Conservation (phyloP, 768 basidiomycete genomes). For the Antrodiella citrinella region DNA sequence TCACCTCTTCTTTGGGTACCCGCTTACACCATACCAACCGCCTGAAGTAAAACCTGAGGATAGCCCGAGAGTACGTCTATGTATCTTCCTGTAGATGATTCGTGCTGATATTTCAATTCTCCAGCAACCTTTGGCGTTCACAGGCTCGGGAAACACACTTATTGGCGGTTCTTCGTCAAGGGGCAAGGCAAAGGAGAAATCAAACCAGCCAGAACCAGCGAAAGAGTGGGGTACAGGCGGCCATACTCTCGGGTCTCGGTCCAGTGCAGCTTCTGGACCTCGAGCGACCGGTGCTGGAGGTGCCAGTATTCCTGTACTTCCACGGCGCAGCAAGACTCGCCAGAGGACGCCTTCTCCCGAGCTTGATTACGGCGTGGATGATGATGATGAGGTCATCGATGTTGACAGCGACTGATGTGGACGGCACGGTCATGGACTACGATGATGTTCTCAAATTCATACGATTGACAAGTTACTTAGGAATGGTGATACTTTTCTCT, state of each 20-base stretch:
- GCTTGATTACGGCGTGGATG: slow-evolving; percentile 73
- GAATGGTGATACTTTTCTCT: no score
- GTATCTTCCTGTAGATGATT: neutral
- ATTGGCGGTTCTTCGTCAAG: slow-evolving; percentile 45
- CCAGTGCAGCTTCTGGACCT: slow-evolving; percentile 26
- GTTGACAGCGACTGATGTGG: slow-evolving; percentile 77
- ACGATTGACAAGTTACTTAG: no score
- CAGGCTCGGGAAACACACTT: slow-evolving; percentile 61
- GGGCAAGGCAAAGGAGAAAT: slow-evolving; percentile 40
- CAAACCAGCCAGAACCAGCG: slow-evolving; percentile 7
- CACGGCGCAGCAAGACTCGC: slow-evolving; percentile 29
- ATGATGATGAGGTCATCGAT: slow-evolving; percentile 70
- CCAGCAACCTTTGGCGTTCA: slow-evolving; percentile 43
- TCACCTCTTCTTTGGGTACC: slow-evolving; percentile 95
- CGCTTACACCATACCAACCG: slow-evolving; percentile 60
- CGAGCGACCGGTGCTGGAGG: slow-evolving; percentile 50
- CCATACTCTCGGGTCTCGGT: slow-evolving; percentile 39
- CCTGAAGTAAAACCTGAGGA: slow-evolving; percentile 22
- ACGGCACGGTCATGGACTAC: no score
- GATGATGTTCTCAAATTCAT: no score
- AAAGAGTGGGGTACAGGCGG: slow-evolving; percentile 30
- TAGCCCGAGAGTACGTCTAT: slow-evolving; percentile 12
- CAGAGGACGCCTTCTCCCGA: slow-evolving; percentile 58
- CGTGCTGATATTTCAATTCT: neutral
- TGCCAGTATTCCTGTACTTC: slow-evolving; percentile 37